These are phyloP conservation scores for Leccinum arenicola DNA, from an alignment of 768 basidiomycete genomes.

Conservation along the genomic window DNA sequence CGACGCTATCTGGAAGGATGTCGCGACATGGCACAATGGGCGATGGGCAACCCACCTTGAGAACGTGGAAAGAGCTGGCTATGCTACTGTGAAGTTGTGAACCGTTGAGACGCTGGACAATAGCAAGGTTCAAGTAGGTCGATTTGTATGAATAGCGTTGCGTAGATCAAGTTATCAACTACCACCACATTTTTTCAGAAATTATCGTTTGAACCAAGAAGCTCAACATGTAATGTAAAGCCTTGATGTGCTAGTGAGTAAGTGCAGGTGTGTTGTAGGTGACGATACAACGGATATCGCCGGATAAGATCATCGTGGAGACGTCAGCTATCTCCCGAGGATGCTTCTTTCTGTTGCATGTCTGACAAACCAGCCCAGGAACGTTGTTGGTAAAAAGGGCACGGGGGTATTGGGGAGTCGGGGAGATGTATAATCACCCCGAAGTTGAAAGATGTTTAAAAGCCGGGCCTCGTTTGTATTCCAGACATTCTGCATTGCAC, in stretches of 20 bases:
- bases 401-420: background rate
- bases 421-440: background rate
- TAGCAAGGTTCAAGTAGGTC: background rate
- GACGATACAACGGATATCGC: background rate
- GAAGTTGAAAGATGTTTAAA: slow-evolving; percentile 2
- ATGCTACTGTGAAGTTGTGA: slow-evolving; percentile 18
- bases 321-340: background rate
- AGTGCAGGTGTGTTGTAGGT: too few species aligned
- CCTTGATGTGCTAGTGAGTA: too few species aligned
- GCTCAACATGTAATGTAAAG: too few species aligned
- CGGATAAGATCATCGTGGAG: background rate
- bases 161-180: background rate
- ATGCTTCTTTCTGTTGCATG: background rate
- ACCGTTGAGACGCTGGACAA: background rate
- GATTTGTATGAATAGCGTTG: background rate
- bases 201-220: too few species aligned
- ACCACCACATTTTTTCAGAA: too few species aligned
- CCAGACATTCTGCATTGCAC: background rate
- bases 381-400: slow-evolving; percentile 3
- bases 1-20: slow-evolving; percentile 32
- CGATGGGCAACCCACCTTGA: slow-evolving; percentile 36
- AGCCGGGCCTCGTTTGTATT: background rate
- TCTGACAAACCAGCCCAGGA: background rate
- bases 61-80: slow-evolving; percentile 29
- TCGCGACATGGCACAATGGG: slow-evolving; percentile 37